These are phyloP conservation scores for Paecilomyces sp. DNA, from an alignment of 2,329 filamentous ascomycete genomes.

Conservation along the genomic window DNA sequence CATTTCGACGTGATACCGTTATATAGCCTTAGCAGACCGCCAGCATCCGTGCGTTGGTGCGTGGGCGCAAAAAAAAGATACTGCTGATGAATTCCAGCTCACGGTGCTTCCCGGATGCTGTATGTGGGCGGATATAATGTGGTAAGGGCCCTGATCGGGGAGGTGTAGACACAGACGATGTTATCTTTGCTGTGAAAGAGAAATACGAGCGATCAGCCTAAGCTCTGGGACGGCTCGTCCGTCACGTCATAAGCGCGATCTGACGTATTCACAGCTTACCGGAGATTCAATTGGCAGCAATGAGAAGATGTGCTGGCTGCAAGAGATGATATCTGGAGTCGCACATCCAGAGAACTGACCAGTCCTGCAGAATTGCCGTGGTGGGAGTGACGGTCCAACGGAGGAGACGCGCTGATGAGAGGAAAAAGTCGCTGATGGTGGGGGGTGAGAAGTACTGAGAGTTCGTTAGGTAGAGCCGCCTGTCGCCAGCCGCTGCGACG, in stretches of 20 bases:
- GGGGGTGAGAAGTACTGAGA: neutral
- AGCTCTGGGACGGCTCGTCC: neutral
- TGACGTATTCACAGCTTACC: neutral
- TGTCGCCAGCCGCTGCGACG: neutral
- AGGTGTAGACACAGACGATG: neutral
- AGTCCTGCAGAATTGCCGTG: neutral
- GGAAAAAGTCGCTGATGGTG: neutral
- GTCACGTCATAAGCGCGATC: neutral
- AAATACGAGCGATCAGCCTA: neutral
- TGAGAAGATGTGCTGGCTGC: neutral
- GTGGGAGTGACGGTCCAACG: neutral
- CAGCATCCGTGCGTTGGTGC: neutral
- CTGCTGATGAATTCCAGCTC: neutral
- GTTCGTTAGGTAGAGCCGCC: neutral
- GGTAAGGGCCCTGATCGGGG: neutral
- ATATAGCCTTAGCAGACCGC: neutral
- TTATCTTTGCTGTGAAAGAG: neutral
- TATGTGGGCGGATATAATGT: neutral
- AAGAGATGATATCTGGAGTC: neutral
- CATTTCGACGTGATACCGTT: conserved; percentile 14
- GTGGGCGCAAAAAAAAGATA: neutral
- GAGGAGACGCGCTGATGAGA: neutral
- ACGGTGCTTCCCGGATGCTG: neutral
- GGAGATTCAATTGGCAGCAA: neutral
- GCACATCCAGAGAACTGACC: neutral